Conservation (phyloP, 192 early-diverging fungal species). For the Linnemannia elongata region DNA sequence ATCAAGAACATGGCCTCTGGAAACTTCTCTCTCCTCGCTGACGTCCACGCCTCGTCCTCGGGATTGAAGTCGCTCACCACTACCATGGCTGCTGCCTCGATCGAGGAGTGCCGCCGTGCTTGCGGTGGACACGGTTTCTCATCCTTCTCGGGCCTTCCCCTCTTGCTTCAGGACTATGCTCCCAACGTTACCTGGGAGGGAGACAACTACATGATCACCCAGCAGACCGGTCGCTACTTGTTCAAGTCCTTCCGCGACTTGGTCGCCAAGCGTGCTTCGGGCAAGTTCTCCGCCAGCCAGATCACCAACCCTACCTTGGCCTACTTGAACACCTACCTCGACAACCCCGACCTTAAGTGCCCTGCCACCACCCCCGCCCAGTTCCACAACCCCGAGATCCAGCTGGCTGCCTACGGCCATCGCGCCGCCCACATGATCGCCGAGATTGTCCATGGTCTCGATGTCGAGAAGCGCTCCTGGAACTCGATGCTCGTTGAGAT, state of each 20-base stretch:
- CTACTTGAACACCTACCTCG: conserved; percentile 64
- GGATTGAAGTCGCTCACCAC: conserved; percentile 84
- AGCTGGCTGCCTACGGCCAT: conserved; percentile 81
- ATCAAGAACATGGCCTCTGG: conserved; percentile 67
- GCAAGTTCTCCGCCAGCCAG: conserved; percentile 61
- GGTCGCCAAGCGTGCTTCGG: conserved; percentile 60
- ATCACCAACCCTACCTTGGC: conserved; percentile 55
- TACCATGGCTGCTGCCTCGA: conserved; percentile 73
- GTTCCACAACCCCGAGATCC: conserved; percentile 70
- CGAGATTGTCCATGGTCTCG: conserved; percentile 73
- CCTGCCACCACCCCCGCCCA: conserved; percentile 64
- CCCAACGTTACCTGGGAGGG: conserved; percentile 89
- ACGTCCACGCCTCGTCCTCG: conserved; percentile 80
- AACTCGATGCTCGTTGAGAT: conserved; percentile 85
- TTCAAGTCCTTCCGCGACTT: conserved; percentile 76
- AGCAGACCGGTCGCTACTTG: conserved; percentile 88
- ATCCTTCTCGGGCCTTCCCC: conserved; percentile 76
- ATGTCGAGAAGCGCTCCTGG: conserved; percentile 73
- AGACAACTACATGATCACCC: conserved; percentile 88
- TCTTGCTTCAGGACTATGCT: conserved; percentile 75
- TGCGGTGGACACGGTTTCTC: conserved; percentile 88
- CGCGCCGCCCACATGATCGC: conserved; percentile 77
- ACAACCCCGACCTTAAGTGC: conserved; percentile 73
- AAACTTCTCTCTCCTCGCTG: conserved; percentile 76
- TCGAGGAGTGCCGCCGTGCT: conserved; percentile 81